Conservation (phyloP, 129 eudicot species). For the Ambrosia trifida region DNA sequence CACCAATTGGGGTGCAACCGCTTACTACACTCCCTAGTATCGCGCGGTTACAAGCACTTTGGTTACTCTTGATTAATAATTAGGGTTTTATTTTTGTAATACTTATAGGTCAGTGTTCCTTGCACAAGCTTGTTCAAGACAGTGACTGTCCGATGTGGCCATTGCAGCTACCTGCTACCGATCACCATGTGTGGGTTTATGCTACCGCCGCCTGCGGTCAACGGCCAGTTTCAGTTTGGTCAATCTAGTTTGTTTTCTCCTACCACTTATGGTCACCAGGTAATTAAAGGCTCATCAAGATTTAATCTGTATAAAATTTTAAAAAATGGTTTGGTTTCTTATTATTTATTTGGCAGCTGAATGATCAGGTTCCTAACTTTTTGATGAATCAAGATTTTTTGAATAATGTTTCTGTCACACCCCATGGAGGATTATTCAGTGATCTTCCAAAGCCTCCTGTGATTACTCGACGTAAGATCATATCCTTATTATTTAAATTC, state of each 20-base stretch:
- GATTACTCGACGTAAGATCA: constrained; percentile 49
- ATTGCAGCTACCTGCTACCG: constrained; percentile 58
- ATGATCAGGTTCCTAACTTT: constrained; percentile 42
- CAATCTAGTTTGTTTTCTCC: constrained; percentile 40
- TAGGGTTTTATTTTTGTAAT: not conserved
- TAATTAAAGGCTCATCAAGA: constrained; percentile 4
- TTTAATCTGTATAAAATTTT: not conserved
- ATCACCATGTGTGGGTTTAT: constrained; percentile 59
- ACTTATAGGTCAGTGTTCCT: constrained; percentile 65
- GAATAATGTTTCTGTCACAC: constrained; percentile 28
- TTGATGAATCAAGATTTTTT: constrained; percentile 36
- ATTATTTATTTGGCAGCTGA: constrained; percentile 35
- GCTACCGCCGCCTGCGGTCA: constrained; percentile 33
- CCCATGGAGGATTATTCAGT: constrained; percentile 29
- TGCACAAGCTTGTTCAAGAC: constrained; percentile 64
- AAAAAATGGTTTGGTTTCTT: constrained; percentile 5
- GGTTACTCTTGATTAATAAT: constrained; percentile 17
- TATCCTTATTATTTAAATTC: not conserved
- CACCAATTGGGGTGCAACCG: no score
- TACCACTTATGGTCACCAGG: constrained; percentile 34
- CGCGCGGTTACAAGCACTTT: no score
- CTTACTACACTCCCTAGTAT: no score
- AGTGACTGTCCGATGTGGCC: constrained; percentile 71
- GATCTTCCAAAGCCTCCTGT: constrained; percentile 52
- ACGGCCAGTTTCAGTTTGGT: constrained; percentile 35